phyloP scores from a whole-genome alignment of 257 asterid genomes.

The Coffea eugenioides region DNA sequence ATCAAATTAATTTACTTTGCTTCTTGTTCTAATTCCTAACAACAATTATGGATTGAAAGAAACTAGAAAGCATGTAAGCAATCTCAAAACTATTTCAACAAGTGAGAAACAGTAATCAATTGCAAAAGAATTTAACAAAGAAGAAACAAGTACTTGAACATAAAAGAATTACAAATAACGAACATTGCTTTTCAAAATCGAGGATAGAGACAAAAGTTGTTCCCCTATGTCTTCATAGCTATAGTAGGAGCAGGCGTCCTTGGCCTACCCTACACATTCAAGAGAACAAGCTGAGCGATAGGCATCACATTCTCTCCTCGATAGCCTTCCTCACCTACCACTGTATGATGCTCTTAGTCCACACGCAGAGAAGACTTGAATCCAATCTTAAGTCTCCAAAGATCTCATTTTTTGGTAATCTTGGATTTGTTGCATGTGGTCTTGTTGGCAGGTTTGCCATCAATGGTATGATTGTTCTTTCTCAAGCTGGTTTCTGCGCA shows the following conservation, averaged over 20 bases:
- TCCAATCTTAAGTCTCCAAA: constrained; percentile 32
- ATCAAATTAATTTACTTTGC: too few species aligned
- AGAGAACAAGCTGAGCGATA: constrained; percentile 80
- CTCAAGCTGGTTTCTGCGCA: constrained; percentile 29
- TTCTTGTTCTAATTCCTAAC: too few species aligned
- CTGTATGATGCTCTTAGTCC: constrained; percentile 79
- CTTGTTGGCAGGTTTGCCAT: constrained; percentile 66
- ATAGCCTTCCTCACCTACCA: constrained; percentile 70
- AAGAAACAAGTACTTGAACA: too few species aligned
- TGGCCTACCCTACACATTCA: constrained; percentile 87
- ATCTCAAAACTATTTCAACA: too few species aligned
- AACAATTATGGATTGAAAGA: too few species aligned
- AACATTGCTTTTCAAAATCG: too few species aligned
- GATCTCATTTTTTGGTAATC: constrained; percentile 74
- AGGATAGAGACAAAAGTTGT: too few species aligned
- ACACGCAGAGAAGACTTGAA: constrained; percentile 53
- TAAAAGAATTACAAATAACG: too few species aligned
- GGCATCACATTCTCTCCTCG: constrained; percentile 46
- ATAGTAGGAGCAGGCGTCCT: constrained; percentile 43
- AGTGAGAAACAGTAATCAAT: too few species aligned
- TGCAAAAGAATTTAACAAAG: too few species aligned
- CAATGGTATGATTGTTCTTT: constrained; percentile 66
- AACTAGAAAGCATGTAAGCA: too few species aligned
- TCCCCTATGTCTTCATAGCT: constrained; percentile 59
- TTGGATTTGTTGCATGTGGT: constrained; percentile 78